A percentile compares a stretch with the other conserved stretches of the same genome.
Evolutionary conservation across 106 monocot genomes (phyloP).

Genomic region (Platanthera guangdongensis): DNA sequence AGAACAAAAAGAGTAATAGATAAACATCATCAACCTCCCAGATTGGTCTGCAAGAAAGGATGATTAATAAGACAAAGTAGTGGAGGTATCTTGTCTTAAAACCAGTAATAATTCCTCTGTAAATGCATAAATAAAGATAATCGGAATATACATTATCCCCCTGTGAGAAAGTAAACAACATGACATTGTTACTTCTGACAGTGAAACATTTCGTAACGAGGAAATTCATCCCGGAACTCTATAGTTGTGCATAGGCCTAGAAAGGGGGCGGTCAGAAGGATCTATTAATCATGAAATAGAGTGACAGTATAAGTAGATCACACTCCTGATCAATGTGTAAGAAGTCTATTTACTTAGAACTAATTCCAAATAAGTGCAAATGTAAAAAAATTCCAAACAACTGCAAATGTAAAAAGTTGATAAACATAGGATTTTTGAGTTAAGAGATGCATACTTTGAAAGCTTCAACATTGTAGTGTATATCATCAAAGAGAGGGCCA

Average conservation of each 20-base stretch:
- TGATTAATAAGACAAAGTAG: background rate
- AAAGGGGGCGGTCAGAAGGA: background rate
- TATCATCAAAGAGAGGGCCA: slow-evolving; percentile 86
- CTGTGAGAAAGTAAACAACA: background rate
- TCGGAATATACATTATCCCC: background rate
- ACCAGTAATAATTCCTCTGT: background rate
- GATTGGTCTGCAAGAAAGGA: background rate
- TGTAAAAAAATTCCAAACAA: background rate
- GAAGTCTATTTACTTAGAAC: background rate
- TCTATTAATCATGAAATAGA: background rate
- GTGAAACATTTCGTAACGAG: background rate
- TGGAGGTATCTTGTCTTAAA: background rate
- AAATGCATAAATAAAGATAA: background rate
- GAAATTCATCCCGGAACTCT: background rate
- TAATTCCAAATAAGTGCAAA: background rate
- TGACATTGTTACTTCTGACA: background rate
- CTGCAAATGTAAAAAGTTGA: background rate
- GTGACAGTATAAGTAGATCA: background rate
- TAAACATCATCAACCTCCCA: slow-evolving; percentile 2
- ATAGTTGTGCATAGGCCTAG: background rate
- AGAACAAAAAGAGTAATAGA: slow-evolving; percentile 10
- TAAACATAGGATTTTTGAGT: background rate
- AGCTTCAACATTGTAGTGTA: slow-evolving; percentile 64
- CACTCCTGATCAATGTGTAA: slow-evolving; percentile 3
- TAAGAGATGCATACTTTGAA: slow-evolving; percentile 54